Conservation (phyloP, 306 rosid genomes). For the Benincasa hispida region DNA sequence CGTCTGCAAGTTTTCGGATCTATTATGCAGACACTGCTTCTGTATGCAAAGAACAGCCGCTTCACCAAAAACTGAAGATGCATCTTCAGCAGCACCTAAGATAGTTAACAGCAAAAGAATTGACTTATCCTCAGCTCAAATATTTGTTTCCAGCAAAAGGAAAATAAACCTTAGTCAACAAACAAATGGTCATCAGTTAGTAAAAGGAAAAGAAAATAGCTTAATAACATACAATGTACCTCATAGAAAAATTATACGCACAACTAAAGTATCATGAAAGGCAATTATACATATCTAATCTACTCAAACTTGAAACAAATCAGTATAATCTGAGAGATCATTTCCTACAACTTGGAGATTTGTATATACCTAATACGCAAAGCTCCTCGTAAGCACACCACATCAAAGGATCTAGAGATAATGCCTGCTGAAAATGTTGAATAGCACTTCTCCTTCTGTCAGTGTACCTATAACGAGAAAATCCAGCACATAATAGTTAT, state of each 20-base stretch:
- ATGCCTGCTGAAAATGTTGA: slow-evolving; percentile 44
- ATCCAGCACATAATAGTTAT: neutral
- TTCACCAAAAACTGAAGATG: slow-evolving; percentile 79
- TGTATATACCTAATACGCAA: slow-evolving; percentile 72
- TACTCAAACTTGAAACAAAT: neutral
- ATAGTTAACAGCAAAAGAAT: slow-evolving; percentile 12
- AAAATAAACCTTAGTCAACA: neutral
- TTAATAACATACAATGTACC: neutral
- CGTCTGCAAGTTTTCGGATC: slow-evolving; percentile 36
- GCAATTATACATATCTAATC: neutral
- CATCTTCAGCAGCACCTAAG: slow-evolving; percentile 93
- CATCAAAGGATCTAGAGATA: slow-evolving; percentile 36
- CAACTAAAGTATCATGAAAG: neutral
- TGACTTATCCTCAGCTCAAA: neutral
- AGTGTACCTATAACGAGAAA: slow-evolving; percentile 34
- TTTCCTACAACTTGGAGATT: neutral
- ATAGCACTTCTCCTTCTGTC: slow-evolving; percentile 47
- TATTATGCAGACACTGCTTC: slow-evolving; percentile 58
- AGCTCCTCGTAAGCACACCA: slow-evolving; percentile 93
- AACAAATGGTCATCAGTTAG: neutral
- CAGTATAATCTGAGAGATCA: neutral
- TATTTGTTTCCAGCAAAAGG: neutral
- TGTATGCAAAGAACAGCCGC: slow-evolving; percentile 76
- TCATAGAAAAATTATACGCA: neutral
- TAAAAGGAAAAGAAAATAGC: neutral